Conservation (phyloP, 176 grass and related monocot species). For the Neostapfia colusana region DNA sequence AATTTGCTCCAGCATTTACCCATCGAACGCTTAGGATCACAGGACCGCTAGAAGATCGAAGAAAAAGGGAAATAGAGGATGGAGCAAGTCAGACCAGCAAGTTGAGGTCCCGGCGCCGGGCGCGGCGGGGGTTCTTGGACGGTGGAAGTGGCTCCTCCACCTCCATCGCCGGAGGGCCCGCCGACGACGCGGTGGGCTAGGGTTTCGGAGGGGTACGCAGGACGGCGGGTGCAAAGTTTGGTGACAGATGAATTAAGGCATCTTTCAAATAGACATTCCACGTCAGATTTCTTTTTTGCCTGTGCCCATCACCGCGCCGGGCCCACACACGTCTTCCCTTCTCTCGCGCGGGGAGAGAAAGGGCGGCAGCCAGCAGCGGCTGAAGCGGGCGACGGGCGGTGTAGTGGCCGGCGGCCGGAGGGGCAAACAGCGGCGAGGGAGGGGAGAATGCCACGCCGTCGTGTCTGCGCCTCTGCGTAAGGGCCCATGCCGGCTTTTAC, state of each 20-base stretch:
- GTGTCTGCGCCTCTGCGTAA: no score
- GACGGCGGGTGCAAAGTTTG: conserved; percentile 45
- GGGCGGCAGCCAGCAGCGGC: no score
- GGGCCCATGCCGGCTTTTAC: no score
- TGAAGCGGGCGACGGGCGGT: no score
- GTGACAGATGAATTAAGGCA: conserved; percentile 43
- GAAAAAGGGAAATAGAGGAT: not conserved
- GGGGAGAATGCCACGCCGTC: no score
- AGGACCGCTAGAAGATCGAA: not conserved
- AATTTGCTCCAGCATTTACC: not conserved
- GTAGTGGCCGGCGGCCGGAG: no score
- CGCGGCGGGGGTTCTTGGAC: conserved; percentile 51
- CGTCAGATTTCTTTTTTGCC: not conserved
- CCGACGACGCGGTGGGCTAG: conserved; percentile 44
- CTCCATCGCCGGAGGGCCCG: conserved; percentile 48
- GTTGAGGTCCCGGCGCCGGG: conserved; percentile 72
- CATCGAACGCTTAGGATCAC: conserved; percentile 26
- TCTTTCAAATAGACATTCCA: not conserved
- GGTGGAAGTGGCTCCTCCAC: conserved; percentile 39
- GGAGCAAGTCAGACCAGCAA: conserved; percentile 46
- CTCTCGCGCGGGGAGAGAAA: not conserved
- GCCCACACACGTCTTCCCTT: not conserved
- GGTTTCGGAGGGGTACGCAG: conserved; percentile 35
- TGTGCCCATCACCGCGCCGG: not conserved
- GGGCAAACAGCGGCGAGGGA: no score